These are phyloP conservation scores for Solanum commersonii DNA, from an alignment of 257 asterid genomes.

Conservation along the genomic window DNA sequence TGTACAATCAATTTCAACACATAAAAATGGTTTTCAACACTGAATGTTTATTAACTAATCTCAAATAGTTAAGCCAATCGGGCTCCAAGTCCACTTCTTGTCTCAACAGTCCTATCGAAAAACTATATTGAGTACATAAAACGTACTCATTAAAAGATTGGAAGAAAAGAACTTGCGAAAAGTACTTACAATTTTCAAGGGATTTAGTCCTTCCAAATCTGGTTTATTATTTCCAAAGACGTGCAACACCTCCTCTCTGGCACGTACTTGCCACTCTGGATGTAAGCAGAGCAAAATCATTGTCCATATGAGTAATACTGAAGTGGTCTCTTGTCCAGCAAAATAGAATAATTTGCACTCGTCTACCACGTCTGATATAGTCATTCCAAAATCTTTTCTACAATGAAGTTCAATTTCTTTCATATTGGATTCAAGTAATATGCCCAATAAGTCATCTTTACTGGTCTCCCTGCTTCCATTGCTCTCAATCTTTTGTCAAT, in stretches of 20 bases:
- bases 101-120: neutral
- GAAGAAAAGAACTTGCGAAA: neutral
- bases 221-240: constrained; percentile 19
- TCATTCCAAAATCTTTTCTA: constrained; percentile 1
- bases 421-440: constrained; percentile 11
- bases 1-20: neutral
- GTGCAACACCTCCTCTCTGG: constrained; percentile 22
- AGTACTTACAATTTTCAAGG: constrained; percentile 19
- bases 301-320: constrained; percentile 42
- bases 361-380: constrained; percentile 10
- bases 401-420: constrained; percentile 5
- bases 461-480: neutral
- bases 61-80: neutral
- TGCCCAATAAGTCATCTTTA: constrained; percentile 5
- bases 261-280: constrained; percentile 24
- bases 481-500: constrained; percentile 22
- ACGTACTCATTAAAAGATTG: neutral
- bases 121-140: neutral
- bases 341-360: constrained; percentile 47
- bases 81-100: neutral
- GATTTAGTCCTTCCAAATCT: constrained; percentile 12
- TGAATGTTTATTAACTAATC: neutral
- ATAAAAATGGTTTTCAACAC: neutral
- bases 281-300: constrained; percentile 21
- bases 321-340: constrained; percentile 49